These are phyloP conservation scores for Phaeoacremonium minimum DNA, from an alignment of 2,329 filamentous ascomycete species.

Conservation along the genomic window DNA sequence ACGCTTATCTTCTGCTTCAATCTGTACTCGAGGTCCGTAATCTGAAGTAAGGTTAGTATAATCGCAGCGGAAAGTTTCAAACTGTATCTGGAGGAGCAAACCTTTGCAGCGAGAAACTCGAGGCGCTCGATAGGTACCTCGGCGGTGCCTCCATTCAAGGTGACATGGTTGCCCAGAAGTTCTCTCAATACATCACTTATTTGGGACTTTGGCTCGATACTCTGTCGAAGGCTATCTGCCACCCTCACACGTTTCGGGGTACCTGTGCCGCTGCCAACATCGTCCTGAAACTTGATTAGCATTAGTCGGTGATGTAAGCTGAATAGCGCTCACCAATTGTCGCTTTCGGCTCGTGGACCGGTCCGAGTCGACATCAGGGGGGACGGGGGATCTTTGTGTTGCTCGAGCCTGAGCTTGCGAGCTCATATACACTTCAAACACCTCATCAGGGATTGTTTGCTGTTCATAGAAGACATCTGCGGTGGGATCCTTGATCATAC, in stretches of 20 bases:
- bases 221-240: constrained; percentile 18
- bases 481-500: constrained; percentile 34
- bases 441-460: constrained; percentile 38
- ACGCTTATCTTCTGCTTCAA: constrained; percentile 21
- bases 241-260: constrained; percentile 24
- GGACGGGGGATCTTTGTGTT: constrained; percentile 13
- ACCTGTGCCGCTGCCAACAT: constrained; percentile 21
- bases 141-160: constrained; percentile 8
- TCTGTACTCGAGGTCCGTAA: constrained; percentile 28
- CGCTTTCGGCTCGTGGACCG: constrained; percentile 36
- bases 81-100: too few relatives aligned
- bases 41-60: constrained; percentile 18
- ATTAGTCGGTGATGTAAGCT: too few relatives aligned
- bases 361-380: constrained; percentile 5
- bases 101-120: constrained; percentile 32
- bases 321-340: too few relatives aligned
- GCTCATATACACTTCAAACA: constrained; percentile 40
- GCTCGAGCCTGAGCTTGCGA: constrained; percentile 28
- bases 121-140: constrained; percentile 22
- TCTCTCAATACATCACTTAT: constrained; percentile 24
- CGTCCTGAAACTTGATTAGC: constrained; percentile 18
- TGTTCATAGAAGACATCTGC: constrained; percentile 41
- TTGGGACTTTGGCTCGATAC: constrained; percentile 15
- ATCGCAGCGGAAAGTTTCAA: too few relatives aligned
- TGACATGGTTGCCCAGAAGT: constrained; percentile 17